These are phyloP conservation scores for Mimosa pudica DNA, from an alignment of 306 rosid genomes.

Conservation along the genomic window DNA sequence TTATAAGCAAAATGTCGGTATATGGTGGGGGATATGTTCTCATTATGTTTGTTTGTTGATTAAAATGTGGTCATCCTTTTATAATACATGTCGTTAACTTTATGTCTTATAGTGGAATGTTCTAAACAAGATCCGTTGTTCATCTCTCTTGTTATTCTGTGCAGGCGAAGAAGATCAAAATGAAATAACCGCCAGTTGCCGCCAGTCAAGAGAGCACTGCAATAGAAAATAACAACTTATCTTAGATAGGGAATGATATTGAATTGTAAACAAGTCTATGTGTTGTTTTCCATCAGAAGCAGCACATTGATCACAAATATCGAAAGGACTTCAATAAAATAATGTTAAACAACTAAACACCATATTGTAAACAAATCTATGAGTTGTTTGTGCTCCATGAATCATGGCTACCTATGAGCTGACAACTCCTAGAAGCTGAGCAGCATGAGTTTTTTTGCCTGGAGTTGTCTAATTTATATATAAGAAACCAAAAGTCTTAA, in stretches of 20 bases:
- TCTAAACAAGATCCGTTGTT: neutral
- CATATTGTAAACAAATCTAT: neutral
- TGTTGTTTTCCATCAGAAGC: neutral
- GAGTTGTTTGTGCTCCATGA: neutral
- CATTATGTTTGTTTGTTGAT: neutral
- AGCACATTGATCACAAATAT: neutral
- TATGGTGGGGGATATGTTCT: neutral
- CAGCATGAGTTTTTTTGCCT: neutral
- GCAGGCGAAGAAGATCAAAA: conserved; percentile 61
- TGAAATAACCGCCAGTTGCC: conserved; percentile 66
- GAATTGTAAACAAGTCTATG: neutral
- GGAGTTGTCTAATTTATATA: neutral
- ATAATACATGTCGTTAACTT: neutral
- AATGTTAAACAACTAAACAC: neutral
- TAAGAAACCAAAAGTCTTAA: neutral
- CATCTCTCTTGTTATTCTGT: conserved; percentile 2
- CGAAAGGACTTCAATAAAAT: neutral
- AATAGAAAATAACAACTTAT: neutral
- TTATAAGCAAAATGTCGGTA: neutral
- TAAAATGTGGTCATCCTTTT: neutral
- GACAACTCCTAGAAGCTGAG: neutral
- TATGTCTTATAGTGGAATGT: neutral
- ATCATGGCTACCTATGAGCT: neutral
- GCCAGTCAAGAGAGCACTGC: conserved; percentile 63
- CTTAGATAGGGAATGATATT: neutral